Evolutionary conservation across 306 rosid species (phyloP).

Genomic region (Benincasa hispida): DNA sequence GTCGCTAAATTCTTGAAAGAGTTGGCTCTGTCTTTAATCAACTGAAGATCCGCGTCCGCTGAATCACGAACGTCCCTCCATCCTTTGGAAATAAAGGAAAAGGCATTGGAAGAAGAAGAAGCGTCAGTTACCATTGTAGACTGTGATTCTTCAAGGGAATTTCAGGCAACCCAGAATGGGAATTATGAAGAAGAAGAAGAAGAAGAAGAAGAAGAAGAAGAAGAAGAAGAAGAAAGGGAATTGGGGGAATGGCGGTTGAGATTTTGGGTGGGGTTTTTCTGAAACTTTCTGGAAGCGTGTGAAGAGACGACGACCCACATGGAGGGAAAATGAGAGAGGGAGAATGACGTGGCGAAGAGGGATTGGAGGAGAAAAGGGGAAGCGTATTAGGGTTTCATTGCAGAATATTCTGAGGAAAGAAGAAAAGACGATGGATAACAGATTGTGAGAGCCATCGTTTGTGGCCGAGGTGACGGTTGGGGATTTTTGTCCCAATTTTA

Average conservation of each 20-base stretch:
- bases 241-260: background rate
- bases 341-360: background rate
- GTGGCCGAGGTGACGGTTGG: background rate
- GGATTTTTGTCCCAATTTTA: background rate
- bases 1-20: constrained; percentile 79
- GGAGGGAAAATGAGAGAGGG: background rate
- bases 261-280: constrained; percentile 13
- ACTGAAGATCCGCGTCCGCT: constrained; percentile 82
- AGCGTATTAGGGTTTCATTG: background rate
- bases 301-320: background rate
- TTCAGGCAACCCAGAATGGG: too few relatives aligned
- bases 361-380: constrained; percentile 6
- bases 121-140: constrained; percentile 37
- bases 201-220: background rate
- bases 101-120: constrained; percentile 47
- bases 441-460: background rate
- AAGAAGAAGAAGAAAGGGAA: background rate
- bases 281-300: constrained; percentile 23
- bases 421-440: background rate
- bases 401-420: constrained; percentile 11
- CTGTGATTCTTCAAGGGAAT: background rate
- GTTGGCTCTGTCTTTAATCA: constrained; percentile 82
- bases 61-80: constrained; percentile 93
- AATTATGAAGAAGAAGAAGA: background rate
- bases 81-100: constrained; percentile 79